These are phyloP conservation scores for Fusarium scirpi DNA, from an alignment of 2,329 filamentous ascomycete species.

Conservation along the genomic window DNA sequence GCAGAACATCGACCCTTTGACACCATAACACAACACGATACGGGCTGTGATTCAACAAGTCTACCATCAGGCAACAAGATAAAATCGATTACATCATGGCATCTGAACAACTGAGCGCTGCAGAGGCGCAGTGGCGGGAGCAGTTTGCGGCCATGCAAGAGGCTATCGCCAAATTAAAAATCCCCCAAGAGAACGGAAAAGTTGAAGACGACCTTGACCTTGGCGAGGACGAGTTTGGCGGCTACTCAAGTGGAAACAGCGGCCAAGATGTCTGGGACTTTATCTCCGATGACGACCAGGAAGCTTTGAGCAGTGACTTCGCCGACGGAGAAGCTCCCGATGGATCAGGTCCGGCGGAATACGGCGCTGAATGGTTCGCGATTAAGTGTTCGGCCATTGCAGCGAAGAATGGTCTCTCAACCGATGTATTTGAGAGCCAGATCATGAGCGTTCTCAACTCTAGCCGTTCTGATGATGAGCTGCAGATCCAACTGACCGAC, in stretches of 20 bases:
- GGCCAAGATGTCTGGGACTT: constrained; percentile 94
- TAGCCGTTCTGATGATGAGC: constrained; percentile 78
- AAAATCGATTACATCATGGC: constrained; percentile 48
- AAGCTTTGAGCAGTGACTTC: constrained; percentile 73
- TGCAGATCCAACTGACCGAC: constrained; percentile 92
- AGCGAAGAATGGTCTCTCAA: constrained; percentile 73
- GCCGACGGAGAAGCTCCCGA: constrained; percentile 59
- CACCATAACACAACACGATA: neutral
- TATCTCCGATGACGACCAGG: constrained; percentile 79
- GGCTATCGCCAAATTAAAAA: constrained; percentile 79
- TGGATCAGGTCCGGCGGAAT: constrained; percentile 51
- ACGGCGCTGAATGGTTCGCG: constrained; percentile 77
- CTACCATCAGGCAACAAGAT: neutral
- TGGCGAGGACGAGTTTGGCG: constrained; percentile 73
- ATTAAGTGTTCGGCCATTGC: constrained; percentile 76
- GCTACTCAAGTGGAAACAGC: constrained; percentile 68
- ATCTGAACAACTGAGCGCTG: constrained; percentile 53
- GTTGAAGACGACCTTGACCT: constrained; percentile 60
- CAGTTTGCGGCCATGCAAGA: constrained; percentile 89
- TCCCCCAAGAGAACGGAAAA: constrained; percentile 55
- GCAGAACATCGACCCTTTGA: constrained; percentile 14
- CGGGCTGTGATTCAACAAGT: neutral
- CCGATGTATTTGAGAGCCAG: constrained; percentile 80
- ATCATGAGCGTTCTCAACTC: constrained; percentile 80
- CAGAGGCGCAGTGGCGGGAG: constrained; percentile 79